Percentiles rank a stretch among this genome's conserved stretches.
Conservation (phyloP, 192 early-diverging fungal genomes). For the Thamnidium elegans region DNA sequence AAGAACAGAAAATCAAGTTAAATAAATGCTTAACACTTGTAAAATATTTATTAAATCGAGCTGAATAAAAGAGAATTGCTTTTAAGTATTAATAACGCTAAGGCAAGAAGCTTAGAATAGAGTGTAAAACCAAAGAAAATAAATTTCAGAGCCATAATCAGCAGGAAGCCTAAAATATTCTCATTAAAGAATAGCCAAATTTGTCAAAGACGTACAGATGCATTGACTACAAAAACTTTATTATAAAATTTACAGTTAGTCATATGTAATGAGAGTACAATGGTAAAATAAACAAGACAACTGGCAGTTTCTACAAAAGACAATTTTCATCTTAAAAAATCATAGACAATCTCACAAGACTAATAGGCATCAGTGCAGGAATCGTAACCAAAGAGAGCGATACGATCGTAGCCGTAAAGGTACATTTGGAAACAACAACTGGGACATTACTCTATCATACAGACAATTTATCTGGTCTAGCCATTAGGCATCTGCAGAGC, state of each 20-base stretch:
- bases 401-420: conserved; percentile 12
- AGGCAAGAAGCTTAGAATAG: conserved; percentile 9
- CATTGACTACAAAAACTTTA: conserved; percentile 1
- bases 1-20: conserved; percentile 8
- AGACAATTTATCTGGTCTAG: conserved; percentile 7
- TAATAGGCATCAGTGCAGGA: conserved; percentile 8
- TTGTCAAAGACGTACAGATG: conserved; percentile 12
- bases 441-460: conserved; percentile 2
- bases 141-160: conserved; percentile 8
- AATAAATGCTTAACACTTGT: conserved; percentile 9
- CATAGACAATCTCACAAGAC: conserved; percentile 12
- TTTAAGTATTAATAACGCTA: conserved; percentile 6
- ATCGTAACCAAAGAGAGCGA: conserved; percentile 9
- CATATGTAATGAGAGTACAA: conserved; percentile 9
- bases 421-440: conserved; percentile 6
- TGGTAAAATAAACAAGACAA: conserved; percentile 8
- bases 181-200: conserved; percentile 7
- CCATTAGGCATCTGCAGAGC: conserved; percentile 3
- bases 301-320: conserved; percentile 12
- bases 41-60: conserved; percentile 8
- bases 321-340: conserved; percentile 11
- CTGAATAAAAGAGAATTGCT: conserved; percentile 8
- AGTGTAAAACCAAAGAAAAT: conserved; percentile 10
- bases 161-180: conserved; percentile 9
- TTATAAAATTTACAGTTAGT: conserved; percentile 10